Base-by-base conservation (phyloP, 2,329 filamentous ascomycete genomes). In the Sporothrix schenckii region DNA sequence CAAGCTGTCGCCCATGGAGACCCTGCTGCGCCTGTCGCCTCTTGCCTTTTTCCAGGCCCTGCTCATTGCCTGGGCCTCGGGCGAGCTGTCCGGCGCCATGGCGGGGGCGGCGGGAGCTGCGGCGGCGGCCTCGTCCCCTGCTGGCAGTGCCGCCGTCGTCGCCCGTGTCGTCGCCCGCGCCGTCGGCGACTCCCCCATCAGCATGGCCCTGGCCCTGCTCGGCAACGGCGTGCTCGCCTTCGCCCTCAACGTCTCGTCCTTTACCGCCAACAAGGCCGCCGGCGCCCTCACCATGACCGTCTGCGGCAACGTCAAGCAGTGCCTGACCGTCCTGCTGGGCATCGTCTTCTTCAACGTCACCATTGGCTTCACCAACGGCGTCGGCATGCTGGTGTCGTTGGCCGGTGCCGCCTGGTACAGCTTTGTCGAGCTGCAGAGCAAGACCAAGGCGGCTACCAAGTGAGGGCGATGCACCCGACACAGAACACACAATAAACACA, bases 21-120 rank as follows among this genome's bases (percentile, higher is more conserved):
- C 89, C 21, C 83, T 89, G n/a, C 81, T 87, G 75, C 84, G 86
- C 77, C 87, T 89, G 85, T 87, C 86, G 14, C 88, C 87, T 1
- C 81, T 89, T 10, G 87, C 88, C 13, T 85, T 83, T 52, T 75
- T 84, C 50, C 86, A 88, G 77, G 85, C 85, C 19, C 74, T 88
- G 58, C 75, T 83, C 54, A 87, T 83, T 77, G 84, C 86, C 24
- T 79, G 80, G 68, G 79, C 82, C 41, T 84, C 81, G 19, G 87
- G 87, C 71, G 88, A 90, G 77, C 77, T 87, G 13, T 73, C 77
- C 41, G 78, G 77, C 41, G 83, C 70, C 13, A 34, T 69, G 14
- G 58, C 44, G 30, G 61, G 53, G 30, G 67, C 67, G 10, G n/a
- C 63, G 21, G 24, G 34, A 14, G 63, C 19, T 0, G 7, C 54